phyloP scores from a whole-genome alignment of 495 filamentous ascomycete species.

The Xylaria curta region DNA sequence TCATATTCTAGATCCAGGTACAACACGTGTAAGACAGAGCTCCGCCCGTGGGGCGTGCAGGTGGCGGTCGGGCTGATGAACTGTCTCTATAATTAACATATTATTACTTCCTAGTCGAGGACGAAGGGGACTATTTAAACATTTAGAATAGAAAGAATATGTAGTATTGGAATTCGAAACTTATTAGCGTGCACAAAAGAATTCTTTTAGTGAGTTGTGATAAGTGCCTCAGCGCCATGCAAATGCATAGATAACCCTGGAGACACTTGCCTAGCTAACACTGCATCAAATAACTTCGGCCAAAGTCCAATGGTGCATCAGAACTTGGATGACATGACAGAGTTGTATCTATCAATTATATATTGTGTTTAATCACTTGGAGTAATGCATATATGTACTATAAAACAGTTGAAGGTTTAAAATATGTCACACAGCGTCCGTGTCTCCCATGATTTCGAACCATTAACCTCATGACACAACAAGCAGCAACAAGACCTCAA shows the following conservation, averaged over 20 bases:
- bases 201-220: not conserved
- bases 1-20: not conserved
- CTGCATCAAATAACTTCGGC: not conserved
- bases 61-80: not conserved
- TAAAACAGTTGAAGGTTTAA: not conserved
- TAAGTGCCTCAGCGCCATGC: not conserved
- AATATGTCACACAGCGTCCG: not conserved
- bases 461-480: not conserved
- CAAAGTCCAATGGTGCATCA: not conserved
- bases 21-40: not conserved
- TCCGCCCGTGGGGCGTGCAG: constrained; percentile 1
- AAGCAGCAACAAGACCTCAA: not conserved
- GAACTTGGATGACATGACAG: not conserved
- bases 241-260: not conserved
- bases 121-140: not conserved
- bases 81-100: not conserved
- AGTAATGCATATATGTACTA: not conserved
- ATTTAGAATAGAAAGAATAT: not conserved
- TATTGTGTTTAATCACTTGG: not conserved
- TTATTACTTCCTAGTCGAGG: not conserved
- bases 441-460: not conserved
- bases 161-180: not conserved
- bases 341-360: not conserved
- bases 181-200: not conserved
- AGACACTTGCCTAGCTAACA: not conserved